Percentiles rank a stretch among this genome's conserved stretches.
Evolutionary conservation across 257 asterid species (phyloP).

Genomic region (Ilex aquifolium): DNA sequence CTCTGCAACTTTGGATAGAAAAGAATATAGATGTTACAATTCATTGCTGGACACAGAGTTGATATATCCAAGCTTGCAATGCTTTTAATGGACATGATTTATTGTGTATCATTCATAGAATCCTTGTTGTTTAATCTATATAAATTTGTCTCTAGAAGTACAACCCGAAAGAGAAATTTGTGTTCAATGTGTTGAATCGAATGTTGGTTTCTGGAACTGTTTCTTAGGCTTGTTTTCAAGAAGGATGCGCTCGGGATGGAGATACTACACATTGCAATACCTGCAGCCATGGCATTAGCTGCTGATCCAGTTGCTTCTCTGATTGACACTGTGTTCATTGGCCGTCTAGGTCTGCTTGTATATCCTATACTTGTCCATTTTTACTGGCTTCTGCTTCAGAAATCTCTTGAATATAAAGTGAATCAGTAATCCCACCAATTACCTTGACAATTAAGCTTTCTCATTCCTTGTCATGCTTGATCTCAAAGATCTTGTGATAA

Average conservation of each 20-base stretch:
- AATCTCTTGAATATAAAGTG: no score
- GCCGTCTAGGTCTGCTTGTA: constrained; percentile 60
- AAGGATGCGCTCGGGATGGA: constrained; percentile 74
- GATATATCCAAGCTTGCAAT: neutral
- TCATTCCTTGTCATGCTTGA: no score
- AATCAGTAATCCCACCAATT: no score
- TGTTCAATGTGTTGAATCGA: neutral
- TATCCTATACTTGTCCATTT: neutral
- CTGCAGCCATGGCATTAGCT: constrained; percentile 92
- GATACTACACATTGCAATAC: constrained; percentile 64
- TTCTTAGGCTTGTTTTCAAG: constrained; percentile 51
- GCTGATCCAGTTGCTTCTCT: constrained; percentile 95
- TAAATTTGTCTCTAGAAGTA: no score
- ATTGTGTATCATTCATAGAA: no score
- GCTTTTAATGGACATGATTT: neutral
- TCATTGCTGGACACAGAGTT: neutral
- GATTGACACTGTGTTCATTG: constrained; percentile 81
- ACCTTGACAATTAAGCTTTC: no score
- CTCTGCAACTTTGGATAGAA: no score
- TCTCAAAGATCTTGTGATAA: no score
- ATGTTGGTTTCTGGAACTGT: neutral
- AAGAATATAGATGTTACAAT: neutral
- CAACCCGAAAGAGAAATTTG: no score
- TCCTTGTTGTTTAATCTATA: no score
- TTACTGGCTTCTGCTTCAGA: neutral